Evolutionary conservation across 179 eudicot genomes (phyloP), one percentile per base, ranked within the genome.

Genomic region (Silene noctiflora): DNA sequence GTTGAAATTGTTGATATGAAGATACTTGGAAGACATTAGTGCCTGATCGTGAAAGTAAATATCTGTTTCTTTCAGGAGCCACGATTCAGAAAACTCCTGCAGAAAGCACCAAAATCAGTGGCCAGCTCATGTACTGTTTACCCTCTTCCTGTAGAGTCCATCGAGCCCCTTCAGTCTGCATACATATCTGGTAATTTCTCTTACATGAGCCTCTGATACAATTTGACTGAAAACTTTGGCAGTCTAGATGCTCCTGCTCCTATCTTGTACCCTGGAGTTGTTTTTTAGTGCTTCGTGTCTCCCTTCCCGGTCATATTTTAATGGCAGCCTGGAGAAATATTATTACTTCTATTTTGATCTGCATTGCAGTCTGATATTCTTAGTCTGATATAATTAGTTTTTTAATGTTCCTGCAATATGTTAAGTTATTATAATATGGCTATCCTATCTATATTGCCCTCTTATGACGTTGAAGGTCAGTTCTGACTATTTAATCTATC

Each of bases 141-240:
- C 85, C 70, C 93, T 44, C 78, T 93, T 78, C 87, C 93, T 66
- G 75, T 87, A 9, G 91, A 91, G 70, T 85, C 90, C 24, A 76
- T 95, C 73, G 84, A 85, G 79, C 79, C 91, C 25, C 89, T 91
- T 80, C 86, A 80, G 69, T 48, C 88, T 35, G 73, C 78, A 16
- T 95, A 95, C 76, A 61, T 60, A 16, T 78, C 89, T 39, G 97
- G 99, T 92, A 92, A 61, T 25, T 67, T 39, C 61, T 22, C 61
- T 19, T 20, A 39, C 71, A n/a, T 56, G 24, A 46, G 20, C n/a
- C 48, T 16, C n/a, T 39, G 44, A 16, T 31, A 7, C 58, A 19
- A 9, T 20, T 63, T 24, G 25, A 22, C 48, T 9, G 21, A 21
- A 78, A 64, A 19, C 25, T 42, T 16, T 42, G 63, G 33, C 60